Evolutionary conservation across 2,329 filamentous ascomycete genomes (phyloP).

Genomic region (Fusarium cyanostomum): DNA sequence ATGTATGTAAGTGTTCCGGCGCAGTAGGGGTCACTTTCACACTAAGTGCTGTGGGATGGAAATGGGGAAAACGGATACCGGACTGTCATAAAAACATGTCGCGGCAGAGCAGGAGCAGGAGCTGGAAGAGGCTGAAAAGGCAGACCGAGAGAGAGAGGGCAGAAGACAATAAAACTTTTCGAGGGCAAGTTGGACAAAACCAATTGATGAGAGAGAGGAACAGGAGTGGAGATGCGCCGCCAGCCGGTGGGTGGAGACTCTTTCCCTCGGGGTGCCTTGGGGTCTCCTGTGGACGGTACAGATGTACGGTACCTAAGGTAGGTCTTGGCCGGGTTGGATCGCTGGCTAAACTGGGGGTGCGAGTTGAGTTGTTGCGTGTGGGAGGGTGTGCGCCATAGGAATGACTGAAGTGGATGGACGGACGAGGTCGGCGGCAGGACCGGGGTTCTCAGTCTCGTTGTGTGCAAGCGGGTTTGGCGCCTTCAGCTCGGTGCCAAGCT

Average conservation of each 20-base stretch:
- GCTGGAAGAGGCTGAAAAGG: constrained; percentile 41
- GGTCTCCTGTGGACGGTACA: constrained; percentile 33
- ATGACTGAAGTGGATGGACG: constrained; percentile 40
- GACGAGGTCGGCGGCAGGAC: constrained; percentile 43
- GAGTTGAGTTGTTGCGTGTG: constrained; percentile 21
- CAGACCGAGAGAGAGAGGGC: constrained; percentile 22
- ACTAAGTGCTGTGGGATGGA: constrained; percentile 37
- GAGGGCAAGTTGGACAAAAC: constrained; percentile 44
- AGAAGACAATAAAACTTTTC: constrained; percentile 46
- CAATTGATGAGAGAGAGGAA: constrained; percentile 45
- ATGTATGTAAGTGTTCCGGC: constrained; percentile 33
- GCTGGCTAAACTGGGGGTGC: constrained; percentile 30
- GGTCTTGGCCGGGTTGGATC: constrained; percentile 37
- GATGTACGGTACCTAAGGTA: constrained; percentile 31
- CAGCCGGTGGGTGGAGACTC: constrained; percentile 41
- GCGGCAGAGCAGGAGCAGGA: constrained; percentile 36
- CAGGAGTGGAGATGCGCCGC: constrained; percentile 43
- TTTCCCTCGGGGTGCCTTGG: constrained; percentile 43
- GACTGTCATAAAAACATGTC: constrained; percentile 43
- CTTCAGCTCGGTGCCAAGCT: constrained; percentile 43
- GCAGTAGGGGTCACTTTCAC: constrained; percentile 23
- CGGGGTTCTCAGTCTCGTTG: constrained; percentile 36
- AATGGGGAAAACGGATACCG: constrained; percentile 37
- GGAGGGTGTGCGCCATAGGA: constrained; percentile 34
- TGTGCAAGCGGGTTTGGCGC: constrained; percentile 48